Evolutionary conservation across 2,329 filamentous ascomycete species (phyloP), one percentile per base, ranked within the genome.

Genomic region (Grosmannia huntii): DNA sequence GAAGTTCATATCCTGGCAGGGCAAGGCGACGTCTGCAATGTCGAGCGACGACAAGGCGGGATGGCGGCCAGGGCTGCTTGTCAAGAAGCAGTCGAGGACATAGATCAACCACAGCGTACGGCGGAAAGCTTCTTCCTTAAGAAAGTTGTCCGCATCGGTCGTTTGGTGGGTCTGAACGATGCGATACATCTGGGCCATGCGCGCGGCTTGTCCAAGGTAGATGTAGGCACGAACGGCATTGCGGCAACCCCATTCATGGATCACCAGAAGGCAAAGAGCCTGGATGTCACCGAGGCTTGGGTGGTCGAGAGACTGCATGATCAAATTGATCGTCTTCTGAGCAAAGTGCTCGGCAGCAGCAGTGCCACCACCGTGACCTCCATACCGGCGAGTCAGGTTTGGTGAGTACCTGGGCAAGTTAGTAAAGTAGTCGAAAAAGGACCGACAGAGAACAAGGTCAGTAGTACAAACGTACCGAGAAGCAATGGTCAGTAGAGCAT

Each of bases 101-200:
- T 84, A 83, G 62, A 83, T 79, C 57, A 84, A 73, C 81, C 81
- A 84, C 54, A 84, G 68, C 3, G 80, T 82, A 41, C 81, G 79
- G 55, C 81, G 79, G 67, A 82, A 79, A 0, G 79, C 81, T 67
- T 84, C 81, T 53, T 83, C 80, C 62, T 80, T 78, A 14, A 82
- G 74, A 66, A 83, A 84, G 64, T 79, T 77, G 63, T 83, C 80
- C n/a, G 76, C 75, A 48, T 80, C 78, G 44, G 70, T 67, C 19
- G 74, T 72, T 49, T 72, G 69, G 62, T 79, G 79, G 48, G 74
- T 75, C 63, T 81, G 78, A 52, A 83, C 75, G 58, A 84, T 78
- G 62, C 79, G 76, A 64, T 79, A 82, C 81, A 84, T 84, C 70
- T 84, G 81, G 36, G 81, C 75, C 80, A 84, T 83, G 60, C 81